Base-by-base conservation (phyloP, 768 basidiomycete species). In the Porpolomopsis calyptriformis region DNA sequence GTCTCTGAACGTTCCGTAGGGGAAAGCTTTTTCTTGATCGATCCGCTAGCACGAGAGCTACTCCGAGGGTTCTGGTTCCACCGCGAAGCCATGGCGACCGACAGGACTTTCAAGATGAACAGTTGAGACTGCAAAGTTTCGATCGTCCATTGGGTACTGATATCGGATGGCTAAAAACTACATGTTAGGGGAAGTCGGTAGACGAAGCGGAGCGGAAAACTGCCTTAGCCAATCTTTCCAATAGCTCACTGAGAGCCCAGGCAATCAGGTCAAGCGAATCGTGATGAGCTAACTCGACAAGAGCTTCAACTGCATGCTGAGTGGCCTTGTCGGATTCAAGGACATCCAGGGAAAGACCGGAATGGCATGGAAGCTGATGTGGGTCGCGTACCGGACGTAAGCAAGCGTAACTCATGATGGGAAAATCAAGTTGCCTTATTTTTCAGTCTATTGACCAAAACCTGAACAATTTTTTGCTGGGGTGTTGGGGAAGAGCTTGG, bases 71-170 rank as follows among this genome's bases (percentile, higher is more conserved):
- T 65, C n/a, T 67, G 62, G 27, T 66, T 70, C 84, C 85, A 90
- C 25, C 85, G 78, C 12, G 84, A 80, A 4, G 85, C 77, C 73
- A 93, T 78, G 39, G 81, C 77, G 36, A 83, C 70, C 0, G 82
- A 73, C 10, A 94, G 63, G 19, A 92, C 79, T 63, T 92, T 89
- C 55, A 92, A 71, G 31, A 93, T 64, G 54, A 87, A 88, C 1
- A 93, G 69, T 59, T 92, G 86, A 0, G 90, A 92, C 57, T 93
- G 89, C 3, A 91, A 72, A 35, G 82, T 74, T 46, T 89, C 83
- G 14, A 86, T 68, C 2, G 80, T 68, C 47, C 74, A 64, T 45
- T 69, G 65, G 1, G 76, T 77, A 20, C 69, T 64, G 11, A 63
- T 51, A 54, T 78, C 76, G 49, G 69, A 66, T 67, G 79, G 81